Evolutionary conservation across 345 rosid species (phyloP).

Genomic region (Raphanus raphanistrum): DNA sequence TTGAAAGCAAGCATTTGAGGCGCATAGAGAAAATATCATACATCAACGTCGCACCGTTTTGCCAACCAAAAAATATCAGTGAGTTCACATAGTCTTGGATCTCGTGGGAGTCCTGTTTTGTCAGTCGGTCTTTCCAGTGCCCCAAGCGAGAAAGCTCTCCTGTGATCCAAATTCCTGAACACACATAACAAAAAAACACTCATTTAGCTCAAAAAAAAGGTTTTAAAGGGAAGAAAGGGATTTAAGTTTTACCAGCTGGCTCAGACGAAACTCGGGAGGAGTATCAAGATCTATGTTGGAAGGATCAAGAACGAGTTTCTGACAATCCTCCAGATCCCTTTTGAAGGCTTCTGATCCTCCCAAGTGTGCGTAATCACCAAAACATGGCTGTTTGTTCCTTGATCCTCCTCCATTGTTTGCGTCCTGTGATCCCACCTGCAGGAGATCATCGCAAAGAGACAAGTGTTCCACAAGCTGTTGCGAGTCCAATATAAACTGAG

Average conservation of each 20-base stretch:
- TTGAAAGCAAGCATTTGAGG: background rate
- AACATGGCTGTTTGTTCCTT: constrained; percentile 50
- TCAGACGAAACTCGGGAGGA: constrained; percentile 88
- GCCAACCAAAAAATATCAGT: constrained; percentile 20
- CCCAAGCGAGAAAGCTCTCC: constrained; percentile 86
- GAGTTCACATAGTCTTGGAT: constrained; percentile 3
- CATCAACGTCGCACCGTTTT: constrained; percentile 10
- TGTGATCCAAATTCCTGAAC: constrained; percentile 90
- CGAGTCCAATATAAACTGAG: constrained; percentile 70
- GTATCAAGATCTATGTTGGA: constrained; percentile 83
- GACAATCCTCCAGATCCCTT: constrained; percentile 90
- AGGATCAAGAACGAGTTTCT: constrained; percentile 66
- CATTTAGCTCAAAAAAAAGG: background rate
- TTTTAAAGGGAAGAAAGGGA: background rate
- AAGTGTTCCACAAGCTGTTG: constrained; percentile 93
- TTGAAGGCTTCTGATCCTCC: constrained; percentile 83
- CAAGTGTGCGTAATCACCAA: constrained; percentile 69
- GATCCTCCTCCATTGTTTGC: constrained; percentile 38
- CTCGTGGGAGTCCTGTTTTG: constrained; percentile 6
- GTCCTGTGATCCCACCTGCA: constrained; percentile 55
- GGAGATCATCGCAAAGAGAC: constrained; percentile 78
- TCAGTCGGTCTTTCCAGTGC: constrained; percentile 57
- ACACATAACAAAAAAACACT: background rate
- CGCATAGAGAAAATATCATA: background rate
- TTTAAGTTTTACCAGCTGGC: constrained; percentile 67